phyloP scores from a whole-genome alignment of 352 stramenopile species.

The Globisporangium paddicum region DNA sequence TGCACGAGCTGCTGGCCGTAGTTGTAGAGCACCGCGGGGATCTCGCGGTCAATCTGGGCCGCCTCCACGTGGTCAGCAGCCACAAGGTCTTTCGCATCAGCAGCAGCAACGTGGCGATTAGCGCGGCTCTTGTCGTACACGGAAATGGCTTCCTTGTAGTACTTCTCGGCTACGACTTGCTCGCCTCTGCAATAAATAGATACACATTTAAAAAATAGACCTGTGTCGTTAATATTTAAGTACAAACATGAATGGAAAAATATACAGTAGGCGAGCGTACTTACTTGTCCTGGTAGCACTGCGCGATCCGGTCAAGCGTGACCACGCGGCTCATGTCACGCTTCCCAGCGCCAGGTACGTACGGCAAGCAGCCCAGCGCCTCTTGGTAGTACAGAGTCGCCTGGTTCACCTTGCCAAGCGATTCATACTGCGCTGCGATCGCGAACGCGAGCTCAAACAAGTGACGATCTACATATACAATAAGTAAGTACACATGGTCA shows the following conservation, averaged over 20 bases:
- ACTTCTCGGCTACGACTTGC: conserved; percentile 28
- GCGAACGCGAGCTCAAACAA: conserved; percentile 75
- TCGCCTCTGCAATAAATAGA: conserved; percentile 15
- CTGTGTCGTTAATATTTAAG: neutral
- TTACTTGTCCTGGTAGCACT: conserved; percentile 71
- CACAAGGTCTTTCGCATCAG: neutral
- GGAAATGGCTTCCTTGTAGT: conserved; percentile 32
- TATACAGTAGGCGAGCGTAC: conserved; percentile 12
- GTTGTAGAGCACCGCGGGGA: conserved; percentile 26
- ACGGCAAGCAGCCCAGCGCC: conserved; percentile 44
- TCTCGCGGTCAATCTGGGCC: conserved; percentile 22
- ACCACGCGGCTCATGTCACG: conserved; percentile 49
- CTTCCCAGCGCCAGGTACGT: conserved; percentile 23
- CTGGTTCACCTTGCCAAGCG: conserved; percentile 27
- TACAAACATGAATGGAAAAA: neutral
- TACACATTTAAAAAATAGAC: neutral
- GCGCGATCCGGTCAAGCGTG: conserved; percentile 69
- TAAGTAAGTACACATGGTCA: no score
- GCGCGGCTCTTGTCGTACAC: conserved; percentile 17
- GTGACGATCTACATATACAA: conserved; percentile 62
- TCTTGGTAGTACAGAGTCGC: conserved; percentile 72
- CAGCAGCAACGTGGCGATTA: neutral
- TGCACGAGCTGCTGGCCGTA: conserved; percentile 27
- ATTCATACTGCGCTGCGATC: conserved; percentile 74
- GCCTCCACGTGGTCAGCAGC: neutral